phyloP scores from a whole-genome alignment of 2,329 filamentous ascomycete species.

The Aspergillus pseudoglaucus region DNA sequence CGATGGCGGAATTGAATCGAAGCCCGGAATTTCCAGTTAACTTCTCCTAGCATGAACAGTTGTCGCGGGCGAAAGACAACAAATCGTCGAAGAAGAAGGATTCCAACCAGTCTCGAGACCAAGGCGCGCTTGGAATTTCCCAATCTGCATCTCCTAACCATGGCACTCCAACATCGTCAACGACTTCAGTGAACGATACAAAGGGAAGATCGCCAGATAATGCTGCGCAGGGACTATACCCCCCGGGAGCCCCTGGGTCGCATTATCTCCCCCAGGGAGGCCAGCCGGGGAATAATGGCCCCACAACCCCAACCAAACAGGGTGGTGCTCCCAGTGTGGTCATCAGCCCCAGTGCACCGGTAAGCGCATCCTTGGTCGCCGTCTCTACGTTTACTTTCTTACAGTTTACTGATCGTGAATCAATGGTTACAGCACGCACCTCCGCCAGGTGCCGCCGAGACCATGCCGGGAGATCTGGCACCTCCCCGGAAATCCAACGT shows the following conservation, averaged over 20 bases:
- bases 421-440: constrained; percentile 64
- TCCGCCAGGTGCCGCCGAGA: constrained; percentile 87
- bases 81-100: constrained; percentile 67
- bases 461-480: constrained; percentile 94
- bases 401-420: constrained; percentile 5
- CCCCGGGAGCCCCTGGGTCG: constrained; percentile 26
- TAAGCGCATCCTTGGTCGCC: constrained; percentile 45
- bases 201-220: constrained; percentile 65
- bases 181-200: constrained; percentile 75
- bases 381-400: background rate
- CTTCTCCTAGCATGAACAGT: constrained; percentile 61
- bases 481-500: constrained; percentile 91
- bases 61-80: constrained; percentile 84
- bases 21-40: background rate
- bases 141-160: constrained; percentile 55
- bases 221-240: constrained; percentile 25
- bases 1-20: too few species aligned
- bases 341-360: constrained; percentile 88
- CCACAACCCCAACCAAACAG: constrained; percentile 57
- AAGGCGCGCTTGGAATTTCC: constrained; percentile 43
- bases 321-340: constrained; percentile 75
- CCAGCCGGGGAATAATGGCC: constrained; percentile 43
- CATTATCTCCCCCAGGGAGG: constrained; percentile 34
- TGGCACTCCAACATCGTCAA: constrained; percentile 79
- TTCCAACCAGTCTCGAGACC: constrained; percentile 69